Percentiles rank a stretch among this genome's conserved stretches.
Evolutionary conservation across 768 basidiomycete genomes (phyloP).

Genomic region (Tulasnella sp.): DNA sequence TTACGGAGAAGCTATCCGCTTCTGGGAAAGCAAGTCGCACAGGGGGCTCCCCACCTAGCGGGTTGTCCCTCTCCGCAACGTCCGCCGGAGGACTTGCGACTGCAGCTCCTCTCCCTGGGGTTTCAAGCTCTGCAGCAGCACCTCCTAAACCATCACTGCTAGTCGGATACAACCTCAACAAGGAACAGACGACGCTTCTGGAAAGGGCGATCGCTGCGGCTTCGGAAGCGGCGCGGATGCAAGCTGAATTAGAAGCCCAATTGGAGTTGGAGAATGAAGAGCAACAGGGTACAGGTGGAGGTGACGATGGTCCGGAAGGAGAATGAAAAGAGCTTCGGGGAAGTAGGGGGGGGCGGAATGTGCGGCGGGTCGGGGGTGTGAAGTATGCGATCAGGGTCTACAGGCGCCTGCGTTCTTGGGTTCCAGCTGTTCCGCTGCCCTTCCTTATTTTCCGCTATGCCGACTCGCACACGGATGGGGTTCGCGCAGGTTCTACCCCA

Average conservation of each 20-base stretch:
- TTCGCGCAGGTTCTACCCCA: not conserved
- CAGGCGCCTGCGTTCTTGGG: not conserved
- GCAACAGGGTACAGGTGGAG: not conserved
- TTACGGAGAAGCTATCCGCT: slow-evolving; percentile 20
- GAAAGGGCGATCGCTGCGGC: slow-evolving; percentile 28
- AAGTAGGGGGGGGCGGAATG: not conserved
- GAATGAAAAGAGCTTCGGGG: not conserved
- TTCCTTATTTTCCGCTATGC: not conserved
- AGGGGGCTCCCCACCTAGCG: not conserved
- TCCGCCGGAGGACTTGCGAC: slow-evolving; percentile 10
- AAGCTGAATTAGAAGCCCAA: slow-evolving; percentile 30
- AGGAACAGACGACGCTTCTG: slow-evolving; percentile 29
- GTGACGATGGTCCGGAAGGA: not conserved
- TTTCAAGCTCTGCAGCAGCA: not conserved
- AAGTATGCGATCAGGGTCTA: not conserved
- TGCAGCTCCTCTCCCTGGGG: not conserved
- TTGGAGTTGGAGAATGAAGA: slow-evolving; percentile 28
- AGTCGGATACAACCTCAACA: slow-evolving; percentile 26
- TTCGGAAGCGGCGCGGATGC: slow-evolving; percentile 27
- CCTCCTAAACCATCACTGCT: slow-evolving; percentile 12
- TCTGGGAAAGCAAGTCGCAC: not conserved
- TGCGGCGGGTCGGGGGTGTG: not conserved
- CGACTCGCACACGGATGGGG: not conserved
- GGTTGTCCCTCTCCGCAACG: not conserved
- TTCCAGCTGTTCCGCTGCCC: not conserved